These are phyloP conservation scores for Daldinia concentrica DNA, from an alignment of 495 filamentous ascomycete genomes.

Conservation along the genomic window DNA sequence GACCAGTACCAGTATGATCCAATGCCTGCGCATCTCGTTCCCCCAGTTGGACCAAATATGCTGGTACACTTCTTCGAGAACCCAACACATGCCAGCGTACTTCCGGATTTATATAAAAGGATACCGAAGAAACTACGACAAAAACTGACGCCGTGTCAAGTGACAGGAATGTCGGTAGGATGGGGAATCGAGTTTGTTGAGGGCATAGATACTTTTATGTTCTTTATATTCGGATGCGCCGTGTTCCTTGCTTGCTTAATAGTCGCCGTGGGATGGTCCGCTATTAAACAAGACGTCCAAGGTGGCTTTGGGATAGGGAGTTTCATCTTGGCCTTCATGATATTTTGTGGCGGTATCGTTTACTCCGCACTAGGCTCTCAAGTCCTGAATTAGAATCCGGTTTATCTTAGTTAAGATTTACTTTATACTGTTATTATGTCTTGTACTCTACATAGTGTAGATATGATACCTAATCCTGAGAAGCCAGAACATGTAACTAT, in stretches of 20 bases:
- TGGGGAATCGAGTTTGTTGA: constrained; percentile 29
- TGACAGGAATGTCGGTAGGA: constrained; percentile 10
- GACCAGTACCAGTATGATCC: constrained; percentile 21
- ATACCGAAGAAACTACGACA: constrained; percentile 24
- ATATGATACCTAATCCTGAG: too few species aligned
- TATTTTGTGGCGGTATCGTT: not conserved
- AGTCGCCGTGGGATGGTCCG: constrained; percentile 13
- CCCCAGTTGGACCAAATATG: constrained; percentile 20
- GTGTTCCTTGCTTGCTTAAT: not conserved
- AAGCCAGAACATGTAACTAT: too few species aligned
- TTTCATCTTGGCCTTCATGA: constrained; percentile 18
- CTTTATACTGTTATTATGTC: too few species aligned
- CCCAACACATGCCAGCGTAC: constrained; percentile 5
- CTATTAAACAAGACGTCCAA: constrained; percentile 14
- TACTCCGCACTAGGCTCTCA: not conserved
- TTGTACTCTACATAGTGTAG: too few species aligned
- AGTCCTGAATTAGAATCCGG: not conserved
- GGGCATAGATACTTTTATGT: constrained; percentile 6
- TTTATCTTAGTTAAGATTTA: too few species aligned
- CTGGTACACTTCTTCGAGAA: constrained; percentile 20
- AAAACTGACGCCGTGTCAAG: constrained; percentile 13
- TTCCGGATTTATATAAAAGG: constrained; percentile 21
- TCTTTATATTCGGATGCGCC: constrained; percentile 17
- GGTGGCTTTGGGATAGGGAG: constrained; percentile 23
- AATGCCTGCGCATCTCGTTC: constrained; percentile 12